phyloP scores from a whole-genome alignment of 2,329 filamentous ascomycete genomes.

The Cladosporium oxysporum region DNA sequence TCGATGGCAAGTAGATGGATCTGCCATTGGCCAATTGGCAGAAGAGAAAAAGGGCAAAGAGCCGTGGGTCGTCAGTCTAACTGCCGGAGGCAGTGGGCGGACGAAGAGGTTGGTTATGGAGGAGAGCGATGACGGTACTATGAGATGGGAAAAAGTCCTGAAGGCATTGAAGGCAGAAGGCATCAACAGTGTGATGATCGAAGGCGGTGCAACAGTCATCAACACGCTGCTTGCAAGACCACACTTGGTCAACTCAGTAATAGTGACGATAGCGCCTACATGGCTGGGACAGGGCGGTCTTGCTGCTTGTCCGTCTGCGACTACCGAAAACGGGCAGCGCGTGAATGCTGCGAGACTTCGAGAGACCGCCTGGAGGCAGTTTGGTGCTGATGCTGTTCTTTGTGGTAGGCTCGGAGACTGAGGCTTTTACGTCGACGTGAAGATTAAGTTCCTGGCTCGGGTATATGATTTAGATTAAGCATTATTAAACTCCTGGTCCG shows the following conservation, averaged over 20 bases:
- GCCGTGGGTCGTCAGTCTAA: constrained; percentile 64
- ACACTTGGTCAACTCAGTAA: constrained; percentile 70
- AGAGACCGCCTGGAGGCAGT: constrained; percentile 71
- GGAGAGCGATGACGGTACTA: constrained; percentile 29
- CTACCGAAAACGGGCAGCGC: constrained; percentile 48
- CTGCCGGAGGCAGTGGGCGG: constrained; percentile 8
- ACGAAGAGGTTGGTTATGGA: constrained; percentile 38
- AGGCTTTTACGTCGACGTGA: neutral
- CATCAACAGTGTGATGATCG: constrained; percentile 82
- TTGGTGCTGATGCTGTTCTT: constrained; percentile 81
- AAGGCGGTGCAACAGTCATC: constrained; percentile 81
- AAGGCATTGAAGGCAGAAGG: constrained; percentile 58
- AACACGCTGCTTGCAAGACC: constrained; percentile 70
- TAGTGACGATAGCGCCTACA: constrained; percentile 85
- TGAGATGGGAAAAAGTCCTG: constrained; percentile 66
- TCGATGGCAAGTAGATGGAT: constrained; percentile 66
- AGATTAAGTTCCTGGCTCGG: neutral
- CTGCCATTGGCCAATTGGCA: constrained; percentile 67
- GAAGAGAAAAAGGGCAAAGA: constrained; percentile 66
- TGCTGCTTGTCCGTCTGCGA: constrained; percentile 68
- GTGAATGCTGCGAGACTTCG: constrained; percentile 65
- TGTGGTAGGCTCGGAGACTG: constrained; percentile 56
- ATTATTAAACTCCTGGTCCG: neutral
- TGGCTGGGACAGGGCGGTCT: constrained; percentile 88
- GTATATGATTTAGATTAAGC: neutral